Evolutionary conservation across 768 basidiomycete species (phyloP).

Genomic region (Naganishia vishniacii): DNA sequence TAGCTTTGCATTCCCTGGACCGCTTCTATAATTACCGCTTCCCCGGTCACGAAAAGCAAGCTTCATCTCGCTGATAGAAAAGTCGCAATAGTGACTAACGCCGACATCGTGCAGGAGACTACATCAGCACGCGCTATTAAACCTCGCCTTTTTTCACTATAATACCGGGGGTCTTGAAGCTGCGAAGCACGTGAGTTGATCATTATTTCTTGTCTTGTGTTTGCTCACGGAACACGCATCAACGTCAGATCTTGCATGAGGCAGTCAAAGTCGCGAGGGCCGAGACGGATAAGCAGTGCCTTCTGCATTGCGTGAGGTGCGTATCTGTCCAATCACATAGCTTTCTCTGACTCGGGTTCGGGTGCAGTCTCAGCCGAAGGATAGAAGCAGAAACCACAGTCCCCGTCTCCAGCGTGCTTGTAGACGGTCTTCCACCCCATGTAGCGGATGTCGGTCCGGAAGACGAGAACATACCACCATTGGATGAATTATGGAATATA

Average conservation of each 20-base stretch:
- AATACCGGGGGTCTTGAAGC: constrained; percentile 41
- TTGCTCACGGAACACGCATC: too few relatives aligned
- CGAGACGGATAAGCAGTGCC: constrained; percentile 43
- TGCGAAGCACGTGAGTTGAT: constrained; percentile 37
- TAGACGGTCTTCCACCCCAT: constrained; percentile 16
- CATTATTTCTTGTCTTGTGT: too few relatives aligned
- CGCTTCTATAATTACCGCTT: constrained; percentile 48
- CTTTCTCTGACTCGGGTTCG: too few relatives aligned
- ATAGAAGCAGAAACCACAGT: constrained; percentile 17
- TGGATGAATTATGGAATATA: constrained; percentile 42
- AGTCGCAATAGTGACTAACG: neutral
- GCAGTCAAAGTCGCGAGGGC: constrained; percentile 45
- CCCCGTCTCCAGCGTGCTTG: constrained; percentile 11
- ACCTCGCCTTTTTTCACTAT: constrained; percentile 45
- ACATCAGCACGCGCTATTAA: constrained; percentile 48
- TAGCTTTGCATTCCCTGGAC: constrained; percentile 38
- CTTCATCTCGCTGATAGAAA: neutral
- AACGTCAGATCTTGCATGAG: constrained; percentile 39
- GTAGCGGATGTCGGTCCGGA: constrained; percentile 8
- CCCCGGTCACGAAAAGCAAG: constrained; percentile 37
- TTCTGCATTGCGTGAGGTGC: constrained; percentile 44
- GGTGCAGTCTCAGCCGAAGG: constrained; percentile 13
- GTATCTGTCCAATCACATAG: constrained; percentile 2
- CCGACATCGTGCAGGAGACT: constrained; percentile 34
- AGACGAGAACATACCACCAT: constrained; percentile 28